Evolutionary conservation across 1,284 basidiomycete species (phyloP).

Genomic region (Sanghuangporus sanghuang): DNA sequence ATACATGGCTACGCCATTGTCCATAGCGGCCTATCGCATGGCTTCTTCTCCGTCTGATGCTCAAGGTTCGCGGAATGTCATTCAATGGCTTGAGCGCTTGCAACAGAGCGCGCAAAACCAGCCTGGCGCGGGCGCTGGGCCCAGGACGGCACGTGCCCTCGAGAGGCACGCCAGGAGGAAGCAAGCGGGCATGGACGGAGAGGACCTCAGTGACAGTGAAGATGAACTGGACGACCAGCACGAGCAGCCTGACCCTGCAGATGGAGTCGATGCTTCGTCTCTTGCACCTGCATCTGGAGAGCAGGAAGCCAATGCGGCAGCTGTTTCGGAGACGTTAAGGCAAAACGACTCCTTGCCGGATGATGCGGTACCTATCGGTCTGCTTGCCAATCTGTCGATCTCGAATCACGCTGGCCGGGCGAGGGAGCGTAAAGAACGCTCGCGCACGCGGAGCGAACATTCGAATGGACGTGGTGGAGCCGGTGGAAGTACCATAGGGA

Average conservation of each 20-base stretch:
- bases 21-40: constrained; percentile 69
- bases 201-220: constrained; percentile 28
- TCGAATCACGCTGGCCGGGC: constrained; percentile 37
- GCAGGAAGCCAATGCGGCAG: constrained; percentile 19
- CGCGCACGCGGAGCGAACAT: constrained; percentile 28
- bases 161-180: constrained; percentile 25
- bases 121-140: constrained; percentile 21
- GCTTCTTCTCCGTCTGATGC: constrained; percentile 68
- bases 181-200: constrained; percentile 22
- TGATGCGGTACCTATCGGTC: constrained; percentile 62
- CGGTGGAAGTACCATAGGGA: constrained; percentile 25
- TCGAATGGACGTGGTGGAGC: constrained; percentile 22
- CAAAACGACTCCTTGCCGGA: constrained; percentile 49
- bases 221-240: constrained; percentile 18
- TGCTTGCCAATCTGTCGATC: constrained; percentile 67
- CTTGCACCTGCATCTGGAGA: constrained; percentile 22
- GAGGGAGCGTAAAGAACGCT: constrained; percentile 26
- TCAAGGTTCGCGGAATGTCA: constrained; percentile 52
- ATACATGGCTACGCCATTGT: constrained; percentile 68
- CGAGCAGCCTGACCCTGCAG: neutral
- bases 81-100: constrained; percentile 63
- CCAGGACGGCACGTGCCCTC: constrained; percentile 33
- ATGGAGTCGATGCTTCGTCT: neutral
- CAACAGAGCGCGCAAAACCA: constrained; percentile 33
- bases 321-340: constrained; percentile 17